Evolutionary conservation across 2,329 filamentous ascomycete genomes (phyloP).

Genomic region (Ascochyta clinopodiicola): DNA sequence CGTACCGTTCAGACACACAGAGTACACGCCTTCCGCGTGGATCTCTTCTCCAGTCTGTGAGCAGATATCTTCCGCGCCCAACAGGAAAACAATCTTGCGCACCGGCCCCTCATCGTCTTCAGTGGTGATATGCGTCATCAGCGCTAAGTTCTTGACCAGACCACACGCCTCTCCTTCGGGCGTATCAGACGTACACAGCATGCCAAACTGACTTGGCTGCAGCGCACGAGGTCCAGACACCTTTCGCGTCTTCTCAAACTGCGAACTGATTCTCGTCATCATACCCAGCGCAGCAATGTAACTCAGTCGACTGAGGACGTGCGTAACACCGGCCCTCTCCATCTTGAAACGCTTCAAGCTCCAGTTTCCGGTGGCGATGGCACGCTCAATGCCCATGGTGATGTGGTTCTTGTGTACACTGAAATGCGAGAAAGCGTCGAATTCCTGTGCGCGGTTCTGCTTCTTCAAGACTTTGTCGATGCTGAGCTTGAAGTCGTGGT

Average conservation of each 20-base stretch:
- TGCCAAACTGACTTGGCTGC: slow-evolving; percentile 96
- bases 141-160: slow-evolving; percentile 93
- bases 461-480: slow-evolving; percentile 97
- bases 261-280: slow-evolving; percentile 99
- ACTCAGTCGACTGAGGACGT: slow-evolving; percentile 91
- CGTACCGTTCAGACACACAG: slow-evolving; percentile 95
- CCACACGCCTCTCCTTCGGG: slow-evolving; percentile 98
- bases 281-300: slow-evolving; percentile 97
- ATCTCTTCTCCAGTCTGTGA: slow-evolving; percentile 85
- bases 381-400: slow-evolving; percentile 90
- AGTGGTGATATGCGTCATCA: slow-evolving; percentile 99
- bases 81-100: slow-evolving; percentile 80
- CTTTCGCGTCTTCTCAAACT: slow-evolving; percentile 98
- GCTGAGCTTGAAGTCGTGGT: slow-evolving; percentile 84
- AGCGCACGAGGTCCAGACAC: slow-evolving; percentile 94
- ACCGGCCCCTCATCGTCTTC: slow-evolving; percentile 93
- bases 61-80: slow-evolving; percentile 84
- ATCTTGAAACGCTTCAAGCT: slow-evolving; percentile 97
- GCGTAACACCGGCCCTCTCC: slow-evolving; percentile 95
- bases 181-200: slow-evolving; percentile 96
- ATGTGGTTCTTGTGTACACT: slow-evolving; percentile 85
- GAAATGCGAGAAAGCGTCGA: slow-evolving; percentile 86
- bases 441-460: slow-evolving; percentile 83
- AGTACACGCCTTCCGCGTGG: slow-evolving; percentile 81
- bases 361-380: slow-evolving; percentile 98